A percentile compares a stretch with the other conserved stretches of the same genome.
These are phyloP conservation scores for Calonectria pseudoreteaudii DNA, from an alignment of 2,329 filamentous ascomycete species.

Conservation along the genomic window DNA sequence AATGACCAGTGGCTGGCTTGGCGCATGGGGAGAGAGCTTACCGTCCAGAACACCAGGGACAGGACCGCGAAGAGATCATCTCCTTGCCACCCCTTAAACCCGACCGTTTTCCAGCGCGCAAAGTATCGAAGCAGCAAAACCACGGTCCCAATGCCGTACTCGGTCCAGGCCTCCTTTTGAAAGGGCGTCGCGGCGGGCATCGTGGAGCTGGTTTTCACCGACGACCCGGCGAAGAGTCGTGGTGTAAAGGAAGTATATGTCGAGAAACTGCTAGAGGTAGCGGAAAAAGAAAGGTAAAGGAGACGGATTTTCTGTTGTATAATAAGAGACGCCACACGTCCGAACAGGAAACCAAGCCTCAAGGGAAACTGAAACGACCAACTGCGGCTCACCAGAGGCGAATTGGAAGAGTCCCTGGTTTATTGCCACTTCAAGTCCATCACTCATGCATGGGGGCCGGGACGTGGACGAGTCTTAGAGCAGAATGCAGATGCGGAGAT, in stretches of 20 bases:
- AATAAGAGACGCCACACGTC: not conserved
- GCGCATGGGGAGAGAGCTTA: slow-evolving; percentile 27
- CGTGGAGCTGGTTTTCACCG: not conserved
- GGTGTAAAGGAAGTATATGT: not conserved
- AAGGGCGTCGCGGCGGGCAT: slow-evolving; percentile 53
- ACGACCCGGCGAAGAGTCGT: not conserved
- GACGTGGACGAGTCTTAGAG: slow-evolving; percentile 3
- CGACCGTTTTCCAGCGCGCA: slow-evolving; percentile 52
- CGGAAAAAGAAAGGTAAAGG: not conserved
- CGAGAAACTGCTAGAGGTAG: not conserved
- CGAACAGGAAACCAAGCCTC: not conserved
- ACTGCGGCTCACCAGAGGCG: slow-evolving; percentile 18
- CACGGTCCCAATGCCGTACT: slow-evolving; percentile 53
- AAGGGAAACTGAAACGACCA: not conserved
- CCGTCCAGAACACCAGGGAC: slow-evolving; percentile 53
- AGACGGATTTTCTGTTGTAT: slow-evolving; percentile 15
- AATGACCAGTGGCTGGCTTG: not conserved
- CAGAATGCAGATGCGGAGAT: not conserved
- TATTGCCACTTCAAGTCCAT: slow-evolving; percentile 13
- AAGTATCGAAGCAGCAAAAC: slow-evolving; percentile 54
- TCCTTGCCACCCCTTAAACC: slow-evolving; percentile 54
- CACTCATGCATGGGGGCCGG: slow-evolving; percentile 9
- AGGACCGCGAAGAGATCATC: slow-evolving; percentile 56
- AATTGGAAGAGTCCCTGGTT: slow-evolving; percentile 20
- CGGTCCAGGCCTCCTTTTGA: slow-evolving; percentile 56